Conservation (phyloP, 1,284 basidiomycete species). For the Pseudozyma sp. region DNA sequence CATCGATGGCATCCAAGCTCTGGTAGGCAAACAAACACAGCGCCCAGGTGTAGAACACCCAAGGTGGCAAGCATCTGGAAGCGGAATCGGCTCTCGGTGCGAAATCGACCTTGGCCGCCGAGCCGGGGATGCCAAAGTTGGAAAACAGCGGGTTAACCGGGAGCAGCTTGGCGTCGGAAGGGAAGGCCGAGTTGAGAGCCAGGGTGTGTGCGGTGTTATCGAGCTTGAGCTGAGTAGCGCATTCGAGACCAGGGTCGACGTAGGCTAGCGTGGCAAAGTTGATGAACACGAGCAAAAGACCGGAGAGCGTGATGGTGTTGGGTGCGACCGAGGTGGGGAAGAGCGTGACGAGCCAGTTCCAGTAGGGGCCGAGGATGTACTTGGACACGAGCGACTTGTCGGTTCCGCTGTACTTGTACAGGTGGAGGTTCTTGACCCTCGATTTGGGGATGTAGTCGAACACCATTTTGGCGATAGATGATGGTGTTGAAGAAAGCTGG, state of each 20-base stretch:
- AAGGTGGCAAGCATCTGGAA: conserved; percentile 42
- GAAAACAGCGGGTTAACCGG: conserved; percentile 49
- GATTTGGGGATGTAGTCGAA: conserved; percentile 69
- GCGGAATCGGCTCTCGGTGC: conserved; percentile 18
- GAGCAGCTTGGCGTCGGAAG: conserved; percentile 36
- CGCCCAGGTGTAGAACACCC: conserved; percentile 75
- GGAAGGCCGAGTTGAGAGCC: conserved; percentile 37
- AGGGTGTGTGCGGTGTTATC: conserved; percentile 38
- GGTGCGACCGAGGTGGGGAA: conserved; percentile 91
- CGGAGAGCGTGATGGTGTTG: conserved; percentile 76
- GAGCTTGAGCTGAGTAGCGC: conserved; percentile 60
- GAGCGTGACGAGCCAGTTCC: conserved; percentile 91
- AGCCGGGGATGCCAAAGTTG: conserved; percentile 49
- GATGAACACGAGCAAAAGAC: conserved; percentile 82
- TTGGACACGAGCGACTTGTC: conserved; percentile 75
- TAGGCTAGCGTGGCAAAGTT: conserved; percentile 84
- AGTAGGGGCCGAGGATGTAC: conserved; percentile 88
- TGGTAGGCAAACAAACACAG: conserved; percentile 92
- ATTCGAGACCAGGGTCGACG: conserved; percentile 53
- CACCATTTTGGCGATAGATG: conserved; percentile 16
- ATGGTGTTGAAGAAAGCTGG: neutral
- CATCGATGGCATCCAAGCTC: conserved; percentile 87
- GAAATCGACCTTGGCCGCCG: conserved; percentile 36
- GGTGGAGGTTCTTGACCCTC: conserved; percentile 71
- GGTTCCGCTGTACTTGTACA: conserved; percentile 74